Base-by-base conservation (phyloP, 805 yeast genomes). In the Priceomyces fermenticarens region DNA sequence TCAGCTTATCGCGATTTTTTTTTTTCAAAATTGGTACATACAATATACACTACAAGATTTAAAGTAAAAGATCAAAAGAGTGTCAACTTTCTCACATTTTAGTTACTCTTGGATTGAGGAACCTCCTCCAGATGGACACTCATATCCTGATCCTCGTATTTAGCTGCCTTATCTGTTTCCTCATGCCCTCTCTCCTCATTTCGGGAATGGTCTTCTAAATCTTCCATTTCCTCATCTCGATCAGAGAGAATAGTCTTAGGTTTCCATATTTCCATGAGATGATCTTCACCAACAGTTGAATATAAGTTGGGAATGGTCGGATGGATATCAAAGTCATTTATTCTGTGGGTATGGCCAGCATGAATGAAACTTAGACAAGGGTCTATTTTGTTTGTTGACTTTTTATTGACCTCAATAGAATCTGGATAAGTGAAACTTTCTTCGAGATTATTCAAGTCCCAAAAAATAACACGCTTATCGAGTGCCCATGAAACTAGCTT, bases 351-450 rank as follows among this genome's bases (percentile, higher is more conserved):
- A 63, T 88, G 96, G 10, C 96, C 96, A 11, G 95, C 96, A 60
- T 89, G 96, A 53, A 87, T 76, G 55, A 87, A 88, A 16, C 65
- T 63, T 42, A 88, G 72, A 57, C 88, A 84, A 4, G 96, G 93
- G 47, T 89, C 95, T 45, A 75, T 77, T 23, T 46, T 48, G 35
- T 39, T 43, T 28, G 74, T 74, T 23, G 73, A 72, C 46, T 77
- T 82, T 48, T 75, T 84, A 39, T 71, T 76, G 9, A 38, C 36
- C 3, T 56, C 62, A 4, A 13, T 10, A 10, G 44, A 43, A 5
- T 45, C 45, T 1, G 72, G 71, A 35, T 67, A 63, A 2, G 55
- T 33, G 46, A 75, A 78, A 27, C 78, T 83, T 40, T 79, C 80
- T 25, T 72, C 77, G 42, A 85, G 60, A 44, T 72, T 70, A 42